Conservation (phyloP, 257 asterid genomes). For the Penstemon davidsonii region DNA sequence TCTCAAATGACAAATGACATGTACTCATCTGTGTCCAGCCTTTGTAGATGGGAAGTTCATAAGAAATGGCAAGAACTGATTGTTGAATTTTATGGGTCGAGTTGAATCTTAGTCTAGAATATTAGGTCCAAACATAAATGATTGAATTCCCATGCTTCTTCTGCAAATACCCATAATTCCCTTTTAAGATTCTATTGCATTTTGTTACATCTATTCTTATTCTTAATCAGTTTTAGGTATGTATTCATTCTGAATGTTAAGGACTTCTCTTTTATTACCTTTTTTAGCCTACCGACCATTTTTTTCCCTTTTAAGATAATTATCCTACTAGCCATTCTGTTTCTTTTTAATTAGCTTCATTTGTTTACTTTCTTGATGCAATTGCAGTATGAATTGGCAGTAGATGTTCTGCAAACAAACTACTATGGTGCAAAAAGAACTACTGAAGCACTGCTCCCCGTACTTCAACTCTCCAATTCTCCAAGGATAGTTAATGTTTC, state of each 20-base stretch:
- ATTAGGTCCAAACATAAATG: too few species aligned
- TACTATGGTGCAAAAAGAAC: conserved; percentile 51
- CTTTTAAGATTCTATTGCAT: background rate
- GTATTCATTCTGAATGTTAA: background rate
- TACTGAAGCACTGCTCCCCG: conserved; percentile 44
- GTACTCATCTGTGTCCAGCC: too few species aligned
- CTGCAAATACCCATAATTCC: background rate
- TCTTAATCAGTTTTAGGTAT: background rate
- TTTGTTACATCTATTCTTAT: background rate
- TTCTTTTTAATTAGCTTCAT: background rate
- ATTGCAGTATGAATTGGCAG: conserved; percentile 23
- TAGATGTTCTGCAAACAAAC: conserved; percentile 31
- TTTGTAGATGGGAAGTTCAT: too few species aligned
- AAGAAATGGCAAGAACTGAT: too few species aligned
- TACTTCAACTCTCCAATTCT: conserved; percentile 58
- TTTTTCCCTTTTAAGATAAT: background rate
- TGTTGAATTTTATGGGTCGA: too few species aligned
- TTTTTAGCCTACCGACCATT: background rate
- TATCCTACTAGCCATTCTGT: background rate
- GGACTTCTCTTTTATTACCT: background rate
- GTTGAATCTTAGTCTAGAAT: too few species aligned
- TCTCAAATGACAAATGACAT: too few species aligned
- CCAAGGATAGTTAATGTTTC: conserved; percentile 68
- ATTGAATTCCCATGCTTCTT: too few species aligned
- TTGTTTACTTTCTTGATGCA: conserved; percentile 14